Conservation (phyloP, 2,329 filamentous ascomycete genomes). For the Neonectria sp. region DNA sequence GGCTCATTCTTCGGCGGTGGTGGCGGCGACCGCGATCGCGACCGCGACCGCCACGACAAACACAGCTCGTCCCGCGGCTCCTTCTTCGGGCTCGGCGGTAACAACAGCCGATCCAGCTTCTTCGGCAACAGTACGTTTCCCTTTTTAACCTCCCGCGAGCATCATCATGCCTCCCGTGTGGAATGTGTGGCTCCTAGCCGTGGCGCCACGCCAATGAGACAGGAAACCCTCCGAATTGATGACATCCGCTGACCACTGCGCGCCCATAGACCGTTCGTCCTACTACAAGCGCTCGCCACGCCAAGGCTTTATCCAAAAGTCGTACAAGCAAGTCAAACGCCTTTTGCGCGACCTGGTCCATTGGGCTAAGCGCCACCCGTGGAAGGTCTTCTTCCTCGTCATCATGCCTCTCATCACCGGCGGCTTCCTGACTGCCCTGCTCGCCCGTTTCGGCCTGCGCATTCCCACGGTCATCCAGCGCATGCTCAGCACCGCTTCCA, state of each 20-base stretch:
- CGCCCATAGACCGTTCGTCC: conserved; percentile 64
- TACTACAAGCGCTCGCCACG: conserved; percentile 89
- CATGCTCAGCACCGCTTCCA: conserved; percentile 69
- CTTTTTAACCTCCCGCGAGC: neutral
- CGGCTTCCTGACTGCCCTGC: conserved; percentile 83
- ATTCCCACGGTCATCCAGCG: conserved; percentile 76
- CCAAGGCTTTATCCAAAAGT: conserved; percentile 80
- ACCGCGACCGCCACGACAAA: conserved; percentile 52
- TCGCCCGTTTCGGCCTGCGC: conserved; percentile 84
- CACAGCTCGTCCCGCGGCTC: conserved; percentile 60
- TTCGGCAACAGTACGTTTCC: conserved; percentile 59
- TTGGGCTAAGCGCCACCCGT: conserved; percentile 86
- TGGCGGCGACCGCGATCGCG: conserved; percentile 31
- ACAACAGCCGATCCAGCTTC: conserved; percentile 61
- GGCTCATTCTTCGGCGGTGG: conserved; percentile 52
- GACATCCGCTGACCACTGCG: conserved; percentile 13
- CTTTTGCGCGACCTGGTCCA: conserved; percentile 85
- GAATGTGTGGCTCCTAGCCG: neutral
- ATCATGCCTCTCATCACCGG: conserved; percentile 90
- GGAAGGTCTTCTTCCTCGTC: conserved; percentile 90
- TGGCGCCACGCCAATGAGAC: conserved; percentile 8
- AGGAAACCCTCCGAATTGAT: neutral
- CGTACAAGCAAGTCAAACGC: conserved; percentile 82
- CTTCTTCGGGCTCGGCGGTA: conserved; percentile 64
- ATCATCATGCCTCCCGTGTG: conserved; percentile 8